A percentile compares a stretch with the other conserved stretches of the same genome.
These are phyloP conservation scores for Oryza brachyantha DNA, from an alignment of 176 grass and related monocot species.

Conservation along the genomic window DNA sequence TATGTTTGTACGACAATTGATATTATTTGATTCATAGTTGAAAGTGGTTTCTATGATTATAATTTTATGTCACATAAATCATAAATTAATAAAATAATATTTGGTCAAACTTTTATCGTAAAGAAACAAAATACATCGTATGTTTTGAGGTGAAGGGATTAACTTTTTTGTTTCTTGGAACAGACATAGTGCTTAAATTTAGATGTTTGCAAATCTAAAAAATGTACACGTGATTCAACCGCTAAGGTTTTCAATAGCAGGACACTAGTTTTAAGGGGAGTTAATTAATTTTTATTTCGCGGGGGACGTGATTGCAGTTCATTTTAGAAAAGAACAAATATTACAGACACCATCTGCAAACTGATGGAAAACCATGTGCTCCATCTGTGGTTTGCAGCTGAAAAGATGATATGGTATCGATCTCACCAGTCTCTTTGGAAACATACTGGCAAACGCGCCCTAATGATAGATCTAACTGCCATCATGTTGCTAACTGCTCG, in stretches of 20 bases:
- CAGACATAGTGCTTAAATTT: neutral
- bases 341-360: neutral
- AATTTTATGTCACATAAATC: too few species aligned
- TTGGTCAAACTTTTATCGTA: too few species aligned
- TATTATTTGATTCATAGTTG: too few species aligned
- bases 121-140: too few species aligned
- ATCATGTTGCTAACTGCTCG: slow-evolving; percentile 16
- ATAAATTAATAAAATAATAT: too few species aligned
- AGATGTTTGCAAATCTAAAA: neutral
- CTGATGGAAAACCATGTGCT: slow-evolving; percentile 28
- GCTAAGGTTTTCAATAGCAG: neutral
- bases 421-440: neutral
- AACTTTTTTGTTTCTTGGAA: too few species aligned
- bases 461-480: slow-evolving; percentile 20
- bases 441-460: neutral
- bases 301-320: too few species aligned
- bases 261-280: too few species aligned
- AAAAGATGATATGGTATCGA: neutral
- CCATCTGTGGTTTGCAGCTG: neutral
- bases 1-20: too few species aligned
- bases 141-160: too few species aligned
- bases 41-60: too few species aligned
- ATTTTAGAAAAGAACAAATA: neutral
- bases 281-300: neutral
- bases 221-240: neutral